Evolutionary conservation across 306 rosid species (phyloP).

Genomic region (Neltuma alba): DNA sequence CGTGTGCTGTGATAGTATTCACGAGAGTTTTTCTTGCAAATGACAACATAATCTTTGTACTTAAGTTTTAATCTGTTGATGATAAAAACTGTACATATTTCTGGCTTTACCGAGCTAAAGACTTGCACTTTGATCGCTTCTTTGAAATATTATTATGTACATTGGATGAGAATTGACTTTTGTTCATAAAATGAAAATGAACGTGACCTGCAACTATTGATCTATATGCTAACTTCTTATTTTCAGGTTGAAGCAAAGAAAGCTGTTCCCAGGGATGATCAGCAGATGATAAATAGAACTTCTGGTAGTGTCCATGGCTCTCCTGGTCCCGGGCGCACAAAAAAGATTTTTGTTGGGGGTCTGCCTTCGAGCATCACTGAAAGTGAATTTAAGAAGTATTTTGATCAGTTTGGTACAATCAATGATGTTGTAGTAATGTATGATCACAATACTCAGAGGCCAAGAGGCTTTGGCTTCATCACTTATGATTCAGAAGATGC

Average conservation of each 20-base stretch:
- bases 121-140: conserved; percentile 9
- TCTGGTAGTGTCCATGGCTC: conserved; percentile 61
- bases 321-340: conserved; percentile 78
- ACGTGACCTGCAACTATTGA: conserved; percentile 37
- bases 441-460: conserved; percentile 96
- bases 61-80: conserved; percentile 15
- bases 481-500: conserved; percentile 91
- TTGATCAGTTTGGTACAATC: conserved; percentile 84
- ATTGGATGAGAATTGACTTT: conserved; percentile 34
- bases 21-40: not conserved
- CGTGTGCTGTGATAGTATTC: conserved; percentile 3
- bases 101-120: not conserved
- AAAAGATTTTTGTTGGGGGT: conserved; percentile 94
- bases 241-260: conserved; percentile 96
- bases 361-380: conserved; percentile 85
- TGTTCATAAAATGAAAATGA: conserved; percentile 10
- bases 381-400: conserved; percentile 78
- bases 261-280: conserved; percentile 97
- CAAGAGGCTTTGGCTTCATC: conserved; percentile 95
- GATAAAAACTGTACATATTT: not conserved
- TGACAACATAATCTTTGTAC: conserved; percentile 9
- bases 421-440: conserved; percentile 95
- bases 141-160: conserved; percentile 38
- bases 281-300: conserved; percentile 58
- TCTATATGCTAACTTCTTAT: conserved; percentile 28